Percentiles rank a stretch among this genome's conserved stretches.
phyloP scores from a whole-genome alignment of 176 grass and related monocot species.

The Oryza meyeriana region DNA sequence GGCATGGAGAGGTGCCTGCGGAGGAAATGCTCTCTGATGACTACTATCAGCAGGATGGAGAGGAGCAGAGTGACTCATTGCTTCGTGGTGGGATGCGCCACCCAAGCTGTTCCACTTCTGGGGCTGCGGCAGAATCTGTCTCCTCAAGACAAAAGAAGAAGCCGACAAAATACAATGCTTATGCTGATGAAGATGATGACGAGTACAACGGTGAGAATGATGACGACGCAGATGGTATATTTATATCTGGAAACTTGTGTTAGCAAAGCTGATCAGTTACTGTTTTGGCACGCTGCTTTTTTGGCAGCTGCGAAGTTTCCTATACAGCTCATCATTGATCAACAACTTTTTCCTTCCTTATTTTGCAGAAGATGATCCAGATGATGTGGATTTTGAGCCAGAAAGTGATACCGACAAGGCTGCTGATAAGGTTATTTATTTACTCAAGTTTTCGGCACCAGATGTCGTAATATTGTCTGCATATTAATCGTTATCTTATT shows the following conservation, averaged over 20 bases:
- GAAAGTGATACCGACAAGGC: constrained; percentile 82
- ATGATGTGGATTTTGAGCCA: constrained; percentile 97
- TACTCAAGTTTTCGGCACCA: not conserved
- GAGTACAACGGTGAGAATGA: constrained; percentile 54
- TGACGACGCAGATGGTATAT: constrained; percentile 78
- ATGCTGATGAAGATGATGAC: constrained; percentile 46
- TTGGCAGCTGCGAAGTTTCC: constrained; percentile 4
- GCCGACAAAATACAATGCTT: constrained; percentile 47
- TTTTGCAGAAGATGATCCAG: constrained; percentile 94
- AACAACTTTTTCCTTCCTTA: constrained; percentile 29
- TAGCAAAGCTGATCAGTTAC: not conserved
- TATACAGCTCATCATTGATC: constrained; percentile 7
- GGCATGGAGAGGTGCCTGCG: constrained; percentile 57
- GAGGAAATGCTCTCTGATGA: constrained; percentile 97
- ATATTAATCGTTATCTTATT: constrained; percentile 15
- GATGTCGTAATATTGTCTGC: constrained; percentile 24
- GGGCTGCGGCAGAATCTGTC: constrained; percentile 40
- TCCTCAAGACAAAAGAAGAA: constrained; percentile 62
- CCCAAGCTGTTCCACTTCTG: constrained; percentile 58
- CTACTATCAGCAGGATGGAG: constrained; percentile 91
- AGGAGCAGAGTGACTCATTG: constrained; percentile 71
- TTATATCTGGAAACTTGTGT: constrained; percentile 21
- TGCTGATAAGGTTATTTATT: constrained; percentile 61
- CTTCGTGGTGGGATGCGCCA: constrained; percentile 46
- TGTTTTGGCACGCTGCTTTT: constrained; percentile 12